Conservation (phyloP, 108 stramenopile species). For the Cyclotella baltica region DNA sequence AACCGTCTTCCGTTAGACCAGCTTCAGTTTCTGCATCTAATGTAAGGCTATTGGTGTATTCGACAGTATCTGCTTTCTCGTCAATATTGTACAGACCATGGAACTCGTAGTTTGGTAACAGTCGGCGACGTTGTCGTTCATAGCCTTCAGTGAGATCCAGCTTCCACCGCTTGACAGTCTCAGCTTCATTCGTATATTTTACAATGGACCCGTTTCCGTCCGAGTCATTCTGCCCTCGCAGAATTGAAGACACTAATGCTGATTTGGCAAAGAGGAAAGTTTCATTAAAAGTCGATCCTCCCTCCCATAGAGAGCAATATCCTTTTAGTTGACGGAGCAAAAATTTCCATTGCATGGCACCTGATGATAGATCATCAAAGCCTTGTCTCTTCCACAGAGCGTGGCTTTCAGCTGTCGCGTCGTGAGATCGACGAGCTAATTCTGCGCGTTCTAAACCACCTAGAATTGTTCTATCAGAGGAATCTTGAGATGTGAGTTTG, state of each 20-base stretch:
- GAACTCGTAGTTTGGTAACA: conserved; percentile 92
- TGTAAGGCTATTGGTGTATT: conserved; percentile 30
- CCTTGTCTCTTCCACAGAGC: conserved; percentile 90
- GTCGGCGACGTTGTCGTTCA: conserved; percentile 82
- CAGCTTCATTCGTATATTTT: conserved; percentile 6
- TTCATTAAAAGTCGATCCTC: conserved; percentile 57
- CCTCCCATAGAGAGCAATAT: conserved; percentile 88
- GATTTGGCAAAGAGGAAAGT: conserved; percentile 55
- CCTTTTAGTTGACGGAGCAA: conserved; percentile 86
- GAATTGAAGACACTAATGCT: conserved; percentile 25
- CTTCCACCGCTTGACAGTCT: conserved; percentile 76
- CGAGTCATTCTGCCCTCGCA: conserved; percentile 17
- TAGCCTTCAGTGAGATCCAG: conserved; percentile 88
- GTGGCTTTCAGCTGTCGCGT: conserved; percentile 81
- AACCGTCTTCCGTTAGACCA: conserved; percentile 32
- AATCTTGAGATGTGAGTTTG: conserved; percentile 70
- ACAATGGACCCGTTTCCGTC: conserved; percentile 6
- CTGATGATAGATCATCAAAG: conserved; percentile 89
- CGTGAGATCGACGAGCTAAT: conserved; percentile 71
- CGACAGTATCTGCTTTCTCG: conserved; percentile 59
- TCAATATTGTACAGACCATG: conserved; percentile 90
- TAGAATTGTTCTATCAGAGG: conserved; percentile 79
- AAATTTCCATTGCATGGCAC: conserved; percentile 89
- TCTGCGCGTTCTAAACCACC: conserved; percentile 81
- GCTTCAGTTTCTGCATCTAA: conserved; percentile 30